phyloP scores from a whole-genome alignment of 805 yeast species.

The Candida ficus region DNA sequence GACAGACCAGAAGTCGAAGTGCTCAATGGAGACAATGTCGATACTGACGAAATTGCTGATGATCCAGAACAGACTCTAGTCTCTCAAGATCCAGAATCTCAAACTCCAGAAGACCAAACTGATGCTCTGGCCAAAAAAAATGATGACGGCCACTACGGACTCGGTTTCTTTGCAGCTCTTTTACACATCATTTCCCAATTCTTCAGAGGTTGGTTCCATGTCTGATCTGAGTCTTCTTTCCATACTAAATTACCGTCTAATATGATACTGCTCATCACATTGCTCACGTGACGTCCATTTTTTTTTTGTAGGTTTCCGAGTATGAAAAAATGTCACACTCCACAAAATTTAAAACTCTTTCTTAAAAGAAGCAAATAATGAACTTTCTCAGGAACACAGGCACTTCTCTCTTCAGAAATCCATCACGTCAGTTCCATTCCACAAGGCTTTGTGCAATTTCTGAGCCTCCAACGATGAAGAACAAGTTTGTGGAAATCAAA shows the following conservation, averaged over 20 bases:
- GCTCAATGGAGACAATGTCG: background rate
- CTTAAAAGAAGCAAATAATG: background rate
- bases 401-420: too few relatives aligned
- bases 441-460: constrained; percentile 15
- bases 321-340: background rate
- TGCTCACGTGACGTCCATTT: background rate
- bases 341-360: background rate
- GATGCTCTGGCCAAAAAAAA: background rate
- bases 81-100: too few relatives aligned
- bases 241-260: too few relatives aligned
- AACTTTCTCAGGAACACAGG: background rate
- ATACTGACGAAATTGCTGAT: background rate
- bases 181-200: constrained; percentile 21
- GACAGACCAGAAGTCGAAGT: constrained; percentile 1
- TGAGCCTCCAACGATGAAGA: constrained; percentile 25
- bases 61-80: background rate
- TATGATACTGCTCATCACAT: too few relatives aligned
- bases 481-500: constrained; percentile 27
- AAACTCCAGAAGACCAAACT: too few relatives aligned
- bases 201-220: constrained; percentile 24
- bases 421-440: constrained; percentile 16
- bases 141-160: constrained; percentile 4
- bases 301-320: background rate
- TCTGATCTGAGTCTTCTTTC: too few relatives aligned
- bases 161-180: constrained; percentile 19